Conservation (phyloP, 345 rosid species). For the Moringa oleifera region DNA sequence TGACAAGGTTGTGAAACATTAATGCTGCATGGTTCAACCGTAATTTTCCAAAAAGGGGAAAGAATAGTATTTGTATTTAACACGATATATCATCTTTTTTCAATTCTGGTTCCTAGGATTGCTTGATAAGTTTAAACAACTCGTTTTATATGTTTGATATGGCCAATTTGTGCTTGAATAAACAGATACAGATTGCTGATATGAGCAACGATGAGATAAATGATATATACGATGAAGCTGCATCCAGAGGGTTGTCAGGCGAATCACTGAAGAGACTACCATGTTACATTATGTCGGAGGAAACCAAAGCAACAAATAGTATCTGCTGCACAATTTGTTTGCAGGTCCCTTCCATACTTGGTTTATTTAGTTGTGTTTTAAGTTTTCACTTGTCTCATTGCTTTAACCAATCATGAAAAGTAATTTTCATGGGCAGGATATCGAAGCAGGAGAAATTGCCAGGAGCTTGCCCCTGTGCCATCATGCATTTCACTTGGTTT, state of each 20-base stretch:
- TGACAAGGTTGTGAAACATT: too few relatives aligned
- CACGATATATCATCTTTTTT: neutral
- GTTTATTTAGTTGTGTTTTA: constrained; percentile 5
- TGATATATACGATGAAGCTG: constrained; percentile 35
- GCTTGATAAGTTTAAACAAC: too few relatives aligned
- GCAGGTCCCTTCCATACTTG: constrained; percentile 46
- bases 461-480: constrained; percentile 62
- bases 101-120: neutral
- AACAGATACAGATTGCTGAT: constrained; percentile 42
- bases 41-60: neutral
- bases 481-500: constrained; percentile 70
- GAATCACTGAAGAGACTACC: constrained; percentile 60
- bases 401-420: neutral
- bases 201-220: constrained; percentile 37
- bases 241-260: constrained; percentile 55
- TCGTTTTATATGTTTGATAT: too few relatives aligned
- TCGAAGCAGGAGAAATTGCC: constrained; percentile 52
- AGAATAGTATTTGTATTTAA: neutral
- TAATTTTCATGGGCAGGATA: constrained; percentile 37
- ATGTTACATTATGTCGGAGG: constrained; percentile 49
- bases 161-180: neutral
- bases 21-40: too few relatives aligned
- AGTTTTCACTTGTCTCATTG: too few relatives aligned
- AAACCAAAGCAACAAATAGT: constrained; percentile 35
- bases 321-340: constrained; percentile 68